These are phyloP conservation scores for Fusarium nodosum DNA, from an alignment of 2,329 filamentous ascomycete genomes.

Conservation along the genomic window DNA sequence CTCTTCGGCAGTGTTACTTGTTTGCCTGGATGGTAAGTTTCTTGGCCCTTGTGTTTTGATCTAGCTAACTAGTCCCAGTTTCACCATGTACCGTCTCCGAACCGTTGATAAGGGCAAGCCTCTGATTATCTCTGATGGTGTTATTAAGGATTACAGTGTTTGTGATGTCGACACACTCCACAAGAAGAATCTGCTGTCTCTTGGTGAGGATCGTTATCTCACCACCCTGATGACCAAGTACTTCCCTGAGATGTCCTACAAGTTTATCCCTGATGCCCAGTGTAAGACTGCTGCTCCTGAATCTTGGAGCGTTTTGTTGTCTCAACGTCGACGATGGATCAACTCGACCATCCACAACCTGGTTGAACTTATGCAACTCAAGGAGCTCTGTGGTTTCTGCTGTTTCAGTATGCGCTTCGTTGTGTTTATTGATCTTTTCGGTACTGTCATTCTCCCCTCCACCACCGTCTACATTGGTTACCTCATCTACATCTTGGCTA, in stretches of 20 bases:
- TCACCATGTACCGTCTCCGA: slow-evolving; percentile 97
- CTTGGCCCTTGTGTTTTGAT: not conserved
- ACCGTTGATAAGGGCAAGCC: slow-evolving; percentile 95
- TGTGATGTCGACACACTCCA: slow-evolving; percentile 94
- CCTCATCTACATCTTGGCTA: slow-evolving; percentile 83
- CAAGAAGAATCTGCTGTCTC: slow-evolving; percentile 93
- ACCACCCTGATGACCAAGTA: slow-evolving; percentile 99
- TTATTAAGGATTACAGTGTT: slow-evolving; percentile 90
- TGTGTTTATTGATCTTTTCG: slow-evolving; percentile 92
- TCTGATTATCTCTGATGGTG: slow-evolving; percentile 88
- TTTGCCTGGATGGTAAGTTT: slow-evolving; percentile 94
- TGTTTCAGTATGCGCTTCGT: slow-evolving; percentile 98
- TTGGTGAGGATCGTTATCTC: slow-evolving; percentile 96
- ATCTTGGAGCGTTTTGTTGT: slow-evolving; percentile 92
- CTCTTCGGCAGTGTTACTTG: slow-evolving; percentile 98
- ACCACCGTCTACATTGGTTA: slow-evolving; percentile 90
- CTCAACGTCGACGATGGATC: slow-evolving; percentile 99
- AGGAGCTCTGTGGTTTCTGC: slow-evolving; percentile 98
- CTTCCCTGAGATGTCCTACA: slow-evolving; percentile 95
- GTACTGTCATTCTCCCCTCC: slow-evolving; percentile 91
- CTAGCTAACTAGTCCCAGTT: slow-evolving; percentile 70
- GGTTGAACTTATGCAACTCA: slow-evolving; percentile 87
- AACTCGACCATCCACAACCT: slow-evolving; percentile 99
- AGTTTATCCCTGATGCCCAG: slow-evolving; percentile 93
- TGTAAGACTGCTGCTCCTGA: slow-evolving; percentile 95